phyloP scores from a whole-genome alignment of 176 grass and related monocot species.

The Carex kokanica region DNA sequence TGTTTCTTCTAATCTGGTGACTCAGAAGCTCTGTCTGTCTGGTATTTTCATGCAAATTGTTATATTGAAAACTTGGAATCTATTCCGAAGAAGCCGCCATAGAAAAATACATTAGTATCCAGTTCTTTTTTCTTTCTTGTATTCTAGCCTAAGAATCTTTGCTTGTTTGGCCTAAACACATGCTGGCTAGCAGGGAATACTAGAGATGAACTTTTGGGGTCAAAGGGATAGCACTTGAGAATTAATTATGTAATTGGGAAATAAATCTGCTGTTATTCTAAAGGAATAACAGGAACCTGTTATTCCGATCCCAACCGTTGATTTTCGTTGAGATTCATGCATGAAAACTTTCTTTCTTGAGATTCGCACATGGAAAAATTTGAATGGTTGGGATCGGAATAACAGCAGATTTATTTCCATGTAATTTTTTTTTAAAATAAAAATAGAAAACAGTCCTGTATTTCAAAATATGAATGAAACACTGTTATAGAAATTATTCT shows the following conservation, averaged over 20 bases:
- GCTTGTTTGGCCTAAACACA: background rate
- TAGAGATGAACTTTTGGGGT: background rate
- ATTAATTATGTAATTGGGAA: background rate
- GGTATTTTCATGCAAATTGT: slow-evolving; percentile 6
- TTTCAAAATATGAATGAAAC: background rate
- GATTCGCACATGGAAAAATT: too few relatives aligned
- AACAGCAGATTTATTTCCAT: too few relatives aligned
- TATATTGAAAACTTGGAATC: background rate
- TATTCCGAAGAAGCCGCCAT: background rate
- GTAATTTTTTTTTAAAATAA: too few relatives aligned
- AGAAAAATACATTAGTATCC: background rate
- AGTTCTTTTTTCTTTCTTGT: background rate
- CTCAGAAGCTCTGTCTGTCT: background rate
- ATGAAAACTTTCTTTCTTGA: too few relatives aligned
- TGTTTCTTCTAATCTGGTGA: background rate
- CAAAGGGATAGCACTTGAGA: background rate
- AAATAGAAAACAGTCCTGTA: background rate
- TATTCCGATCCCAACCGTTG: too few relatives aligned
- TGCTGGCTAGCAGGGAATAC: background rate
- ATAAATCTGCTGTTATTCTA: too few relatives aligned
- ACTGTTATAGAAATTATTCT: background rate
- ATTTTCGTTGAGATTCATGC: too few relatives aligned
- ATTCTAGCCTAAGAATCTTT: background rate
- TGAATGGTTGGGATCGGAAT: too few relatives aligned
- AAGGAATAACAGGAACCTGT: too few relatives aligned